A percentile compares a stretch with the other conserved stretches of the same genome.
phyloP scores from a whole-genome alignment of 169 alveolate genomes.

The Eimeria maxima region DNA sequence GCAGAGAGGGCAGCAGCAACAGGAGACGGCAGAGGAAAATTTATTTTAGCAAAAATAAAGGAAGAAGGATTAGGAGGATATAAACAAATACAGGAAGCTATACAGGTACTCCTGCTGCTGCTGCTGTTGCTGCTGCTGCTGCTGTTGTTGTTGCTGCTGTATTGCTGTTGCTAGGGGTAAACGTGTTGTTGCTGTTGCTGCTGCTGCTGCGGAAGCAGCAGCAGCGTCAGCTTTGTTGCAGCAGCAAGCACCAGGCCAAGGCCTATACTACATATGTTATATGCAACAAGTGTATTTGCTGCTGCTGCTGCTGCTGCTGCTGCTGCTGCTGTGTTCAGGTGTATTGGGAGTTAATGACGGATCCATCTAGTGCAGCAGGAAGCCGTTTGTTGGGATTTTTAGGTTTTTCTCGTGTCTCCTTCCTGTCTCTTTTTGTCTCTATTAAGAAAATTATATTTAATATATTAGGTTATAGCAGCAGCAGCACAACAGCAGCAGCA shows the following conservation, averaged over 20 bases:
- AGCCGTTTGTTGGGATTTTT: background rate
- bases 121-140: constrained; percentile 3
- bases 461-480: background rate
- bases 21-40: constrained; percentile 6
- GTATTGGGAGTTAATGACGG: constrained; percentile 9
- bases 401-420: background rate
- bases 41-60: background rate
- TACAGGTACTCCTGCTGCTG: background rate
- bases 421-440: background rate
- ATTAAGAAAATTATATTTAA: too few relatives aligned
- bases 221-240: background rate
- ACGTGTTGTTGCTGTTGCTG: background rate
- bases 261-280: background rate
- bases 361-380: background rate
- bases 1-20: constrained; percentile 43
- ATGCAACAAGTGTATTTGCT: background rate
- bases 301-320: constrained; percentile 4
- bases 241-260: too few relatives aligned
- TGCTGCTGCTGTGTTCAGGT: background rate
- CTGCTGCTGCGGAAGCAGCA: background rate
- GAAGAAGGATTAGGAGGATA: constrained; percentile 20
- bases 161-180: too few relatives aligned
- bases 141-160: constrained; percentile 7
- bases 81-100: background rate
- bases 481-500: too few relatives aligned